A percentile compares a stretch with the other conserved stretches of the same genome.
These are phyloP conservation scores for Lophium mytilinum DNA, from an alignment of 495 filamentous ascomycete species.

Conservation along the genomic window DNA sequence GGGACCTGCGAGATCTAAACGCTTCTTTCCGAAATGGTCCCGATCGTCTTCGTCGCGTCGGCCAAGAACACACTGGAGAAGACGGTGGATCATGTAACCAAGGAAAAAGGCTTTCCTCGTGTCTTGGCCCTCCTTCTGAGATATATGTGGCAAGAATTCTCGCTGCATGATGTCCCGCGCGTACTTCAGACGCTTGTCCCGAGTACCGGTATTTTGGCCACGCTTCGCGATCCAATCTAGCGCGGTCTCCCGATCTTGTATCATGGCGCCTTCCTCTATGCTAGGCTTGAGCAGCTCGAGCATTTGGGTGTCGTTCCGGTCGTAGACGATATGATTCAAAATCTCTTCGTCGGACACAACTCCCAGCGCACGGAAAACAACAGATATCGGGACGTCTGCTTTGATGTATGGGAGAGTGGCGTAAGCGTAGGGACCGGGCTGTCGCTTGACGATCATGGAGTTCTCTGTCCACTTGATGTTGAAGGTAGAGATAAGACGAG, in stretches of 20 bases:
- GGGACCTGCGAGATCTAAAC: constrained; percentile 89
- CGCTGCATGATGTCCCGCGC: constrained; percentile 93
- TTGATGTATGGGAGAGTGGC: constrained; percentile 89
- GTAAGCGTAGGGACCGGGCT: constrained; percentile 78
- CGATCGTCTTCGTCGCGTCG: constrained; percentile 90
- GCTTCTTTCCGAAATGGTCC: constrained; percentile 99
- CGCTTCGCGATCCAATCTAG: constrained; percentile 94
- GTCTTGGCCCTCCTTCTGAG: constrained; percentile 91
- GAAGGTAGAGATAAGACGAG: constrained; percentile 81
- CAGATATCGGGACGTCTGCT: constrained; percentile 81
- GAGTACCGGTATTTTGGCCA: constrained; percentile 65
- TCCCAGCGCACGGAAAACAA: constrained; percentile 91
- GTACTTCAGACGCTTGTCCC: constrained; percentile 81
- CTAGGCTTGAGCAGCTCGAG: constrained; percentile 93
- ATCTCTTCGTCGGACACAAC: constrained; percentile 98
- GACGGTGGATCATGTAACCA: constrained; percentile 94
- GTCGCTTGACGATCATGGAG: constrained; percentile 65
- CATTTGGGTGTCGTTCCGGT: constrained; percentile 91
- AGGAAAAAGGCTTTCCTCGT: constrained; percentile 97
- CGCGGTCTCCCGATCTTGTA: constrained; percentile 92
- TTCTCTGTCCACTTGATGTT: constrained; percentile 81
- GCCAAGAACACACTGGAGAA: constrained; percentile 85
- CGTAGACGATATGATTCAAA: constrained; percentile 93
- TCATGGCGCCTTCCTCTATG: constrained; percentile 91
- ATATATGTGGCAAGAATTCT: constrained; percentile 93